Percentiles rank a stretch among this genome's conserved stretches.
These are phyloP conservation scores for Firmiana major DNA, from an alignment of 345 rosid species.

Conservation along the genomic window DNA sequence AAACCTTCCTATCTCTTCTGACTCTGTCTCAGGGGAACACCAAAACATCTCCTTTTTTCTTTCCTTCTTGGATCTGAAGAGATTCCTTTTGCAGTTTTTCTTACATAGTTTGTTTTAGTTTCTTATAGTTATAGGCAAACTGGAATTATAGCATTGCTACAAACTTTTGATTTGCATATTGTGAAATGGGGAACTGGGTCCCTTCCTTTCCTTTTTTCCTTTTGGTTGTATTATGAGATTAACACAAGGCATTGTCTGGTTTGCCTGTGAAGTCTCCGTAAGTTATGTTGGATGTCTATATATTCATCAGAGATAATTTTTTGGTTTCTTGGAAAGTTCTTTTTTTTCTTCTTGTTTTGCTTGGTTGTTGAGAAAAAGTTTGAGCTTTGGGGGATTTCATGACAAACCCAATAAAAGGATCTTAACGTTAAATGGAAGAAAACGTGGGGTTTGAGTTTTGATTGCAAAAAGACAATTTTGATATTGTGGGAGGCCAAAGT, in stretches of 20 bases:
- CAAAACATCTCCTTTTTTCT: slow-evolving; percentile 23
- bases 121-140: slow-evolving; percentile 8
- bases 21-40: slow-evolving; percentile 28
- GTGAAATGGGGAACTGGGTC: slow-evolving; percentile 25
- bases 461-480: slow-evolving; percentile 27
- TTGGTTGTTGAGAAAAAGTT: slow-evolving; percentile 20
- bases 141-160: slow-evolving; percentile 11
- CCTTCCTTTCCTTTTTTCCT: slow-evolving; percentile 22
- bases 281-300: slow-evolving; percentile 6
- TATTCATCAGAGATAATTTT: slow-evolving; percentile 6
- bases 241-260: slow-evolving; percentile 26
- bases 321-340: slow-evolving; percentile 21
- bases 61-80: slow-evolving; percentile 52
- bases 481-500: slow-evolving; percentile 13
- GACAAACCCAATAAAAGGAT: slow-evolving; percentile 24
- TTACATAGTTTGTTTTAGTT: slow-evolving; percentile 20
- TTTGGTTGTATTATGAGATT: slow-evolving; percentile 15
- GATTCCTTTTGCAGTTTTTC: slow-evolving; percentile 31
- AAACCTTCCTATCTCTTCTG: slow-evolving; percentile 28
- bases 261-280: slow-evolving; percentile 18
- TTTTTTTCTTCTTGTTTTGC: slow-evolving; percentile 18
- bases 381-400: slow-evolving; percentile 25
- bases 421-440: slow-evolving; percentile 12
- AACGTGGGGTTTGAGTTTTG: slow-evolving; percentile 30
- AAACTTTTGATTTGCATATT: slow-evolving; percentile 24